Conservation (phyloP, 805 yeast species). For the Cyberlindnera americana region DNA sequence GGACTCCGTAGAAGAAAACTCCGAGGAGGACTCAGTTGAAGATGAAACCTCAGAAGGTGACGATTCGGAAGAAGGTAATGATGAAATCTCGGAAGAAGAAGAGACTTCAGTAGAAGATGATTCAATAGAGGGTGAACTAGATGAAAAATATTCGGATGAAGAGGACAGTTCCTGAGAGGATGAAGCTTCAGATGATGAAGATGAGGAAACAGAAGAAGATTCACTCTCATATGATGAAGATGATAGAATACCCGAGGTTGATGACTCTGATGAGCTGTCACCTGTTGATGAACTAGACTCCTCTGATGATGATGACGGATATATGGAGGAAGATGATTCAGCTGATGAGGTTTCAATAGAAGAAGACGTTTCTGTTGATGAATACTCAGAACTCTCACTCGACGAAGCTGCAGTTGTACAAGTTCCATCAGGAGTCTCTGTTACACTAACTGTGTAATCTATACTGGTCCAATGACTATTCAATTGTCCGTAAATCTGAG, state of each 20-base stretch:
- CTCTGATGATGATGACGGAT: not conserved
- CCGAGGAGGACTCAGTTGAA: not conserved
- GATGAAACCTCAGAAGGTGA: not conserved
- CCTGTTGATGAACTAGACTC: not conserved
- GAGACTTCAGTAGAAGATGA: constrained; percentile 1
- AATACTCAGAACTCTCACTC: not conserved
- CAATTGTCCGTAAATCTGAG: not conserved
- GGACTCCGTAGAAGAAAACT: not conserved
- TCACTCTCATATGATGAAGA: not conserved
- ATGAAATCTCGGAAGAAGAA: not conserved
- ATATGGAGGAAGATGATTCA: not conserved
- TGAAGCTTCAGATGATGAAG: not conserved
- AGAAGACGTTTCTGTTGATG: not conserved
- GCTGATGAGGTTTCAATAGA: no score
- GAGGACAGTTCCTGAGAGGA: not conserved
- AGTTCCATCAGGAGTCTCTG: not conserved
- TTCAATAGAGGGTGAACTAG: not conserved
- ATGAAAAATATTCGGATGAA: not conserved
- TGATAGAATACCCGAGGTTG: not conserved
- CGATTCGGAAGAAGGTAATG: not conserved
- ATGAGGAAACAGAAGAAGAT: not conserved
- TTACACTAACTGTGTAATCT: not conserved
- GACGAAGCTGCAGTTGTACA: no score
- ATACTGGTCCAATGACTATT: not conserved
- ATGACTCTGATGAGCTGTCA: not conserved